Evolutionary conservation across 208 protist genomes (phyloP).

Genomic region (Crithidia expoeki): DNA sequence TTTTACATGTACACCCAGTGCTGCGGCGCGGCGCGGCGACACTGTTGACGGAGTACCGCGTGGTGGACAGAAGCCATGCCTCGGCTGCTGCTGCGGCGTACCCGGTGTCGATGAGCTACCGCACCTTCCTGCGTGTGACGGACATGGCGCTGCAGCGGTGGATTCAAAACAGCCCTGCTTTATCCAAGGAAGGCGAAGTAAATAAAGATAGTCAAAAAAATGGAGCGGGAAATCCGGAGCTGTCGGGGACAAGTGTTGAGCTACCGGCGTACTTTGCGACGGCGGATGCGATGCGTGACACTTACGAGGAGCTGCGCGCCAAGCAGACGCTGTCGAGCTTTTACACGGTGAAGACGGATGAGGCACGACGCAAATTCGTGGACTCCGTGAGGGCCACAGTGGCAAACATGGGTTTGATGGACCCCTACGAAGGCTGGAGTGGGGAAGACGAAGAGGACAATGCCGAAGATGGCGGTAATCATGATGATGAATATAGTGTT

Average conservation of each 20-base stretch:
- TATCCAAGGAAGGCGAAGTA: neutral
- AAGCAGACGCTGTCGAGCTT: slow-evolving; percentile 22
- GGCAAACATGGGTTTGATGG: slow-evolving; percentile 54
- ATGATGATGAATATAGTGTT: slow-evolving; percentile 8
- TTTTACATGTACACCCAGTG: slow-evolving; percentile 38
- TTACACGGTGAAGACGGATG: slow-evolving; percentile 10
- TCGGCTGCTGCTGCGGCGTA: slow-evolving; percentile 34
- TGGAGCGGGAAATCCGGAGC: neutral
- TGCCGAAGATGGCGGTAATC: neutral
- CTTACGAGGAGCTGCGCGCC: slow-evolving; percentile 17
- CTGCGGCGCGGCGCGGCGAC: slow-evolving; percentile 32
- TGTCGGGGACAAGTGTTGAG: neutral
- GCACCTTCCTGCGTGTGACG: slow-evolving; percentile 71
- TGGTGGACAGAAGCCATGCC: slow-evolving; percentile 27
- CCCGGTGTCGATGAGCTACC: slow-evolving; percentile 60
- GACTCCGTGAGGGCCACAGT: slow-evolving; percentile 46
- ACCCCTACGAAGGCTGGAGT: slow-evolving; percentile 46
- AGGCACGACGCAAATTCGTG: slow-evolving; percentile 24
- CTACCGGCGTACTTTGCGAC: slow-evolving; percentile 34
- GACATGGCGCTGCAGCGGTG: slow-evolving; percentile 66
- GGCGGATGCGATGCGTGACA: slow-evolving; percentile 12
- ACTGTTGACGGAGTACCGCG: slow-evolving; percentile 47
- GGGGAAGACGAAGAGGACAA: slow-evolving; percentile 23
- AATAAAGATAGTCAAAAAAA: neutral
- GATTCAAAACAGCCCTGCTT: neutral